A percentile compares a stretch with the other conserved stretches of the same genome.
phyloP scores from a whole-genome alignment of 805 yeast species.

The Millerozyma miso region DNA sequence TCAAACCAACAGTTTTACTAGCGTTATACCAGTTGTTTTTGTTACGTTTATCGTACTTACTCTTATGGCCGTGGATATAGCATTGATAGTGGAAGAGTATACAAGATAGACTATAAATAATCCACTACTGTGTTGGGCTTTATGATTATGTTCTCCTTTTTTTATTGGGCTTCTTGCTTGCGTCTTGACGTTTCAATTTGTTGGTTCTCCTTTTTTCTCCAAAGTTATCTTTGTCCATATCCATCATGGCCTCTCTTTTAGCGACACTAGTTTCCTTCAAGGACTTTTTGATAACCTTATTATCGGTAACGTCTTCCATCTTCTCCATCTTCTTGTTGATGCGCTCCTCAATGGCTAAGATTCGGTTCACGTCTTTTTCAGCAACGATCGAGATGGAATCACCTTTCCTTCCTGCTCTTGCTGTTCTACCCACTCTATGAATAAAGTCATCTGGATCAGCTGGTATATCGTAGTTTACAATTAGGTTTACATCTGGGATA shows the following conservation, averaged over 20 bases:
- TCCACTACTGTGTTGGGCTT: too few species aligned
- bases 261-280: slow-evolving; percentile 72
- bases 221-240: slow-evolving; percentile 86
- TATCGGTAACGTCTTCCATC: slow-evolving; percentile 68
- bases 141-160: too few species aligned
- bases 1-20: slow-evolving; percentile 31
- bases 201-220: slow-evolving; percentile 66
- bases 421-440: slow-evolving; percentile 98
- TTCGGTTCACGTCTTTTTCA: slow-evolving; percentile 77
- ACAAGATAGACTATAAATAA: neutral
- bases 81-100: slow-evolving; percentile 20
- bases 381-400: slow-evolving; percentile 77
- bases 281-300: slow-evolving; percentile 67
- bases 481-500: slow-evolving; percentile 88
- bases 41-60: slow-evolving; percentile 31
- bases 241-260: slow-evolving; percentile 86
- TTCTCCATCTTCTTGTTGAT: slow-evolving; percentile 77
- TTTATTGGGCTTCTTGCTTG: slow-evolving; percentile 8
- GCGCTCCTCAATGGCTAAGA: slow-evolving; percentile 82
- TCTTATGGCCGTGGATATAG: slow-evolving; percentile 31
- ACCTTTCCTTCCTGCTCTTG: slow-evolving; percentile 93
- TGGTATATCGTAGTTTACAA: slow-evolving; percentile 88
- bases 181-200: slow-evolving; percentile 32
- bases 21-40: slow-evolving; percentile 26
- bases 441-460: slow-evolving; percentile 95